Percentiles rank a stretch among this genome's conserved stretches.
Evolutionary conservation across 768 basidiomycete species (phyloP).

Genomic region (Boletus fagicola): DNA sequence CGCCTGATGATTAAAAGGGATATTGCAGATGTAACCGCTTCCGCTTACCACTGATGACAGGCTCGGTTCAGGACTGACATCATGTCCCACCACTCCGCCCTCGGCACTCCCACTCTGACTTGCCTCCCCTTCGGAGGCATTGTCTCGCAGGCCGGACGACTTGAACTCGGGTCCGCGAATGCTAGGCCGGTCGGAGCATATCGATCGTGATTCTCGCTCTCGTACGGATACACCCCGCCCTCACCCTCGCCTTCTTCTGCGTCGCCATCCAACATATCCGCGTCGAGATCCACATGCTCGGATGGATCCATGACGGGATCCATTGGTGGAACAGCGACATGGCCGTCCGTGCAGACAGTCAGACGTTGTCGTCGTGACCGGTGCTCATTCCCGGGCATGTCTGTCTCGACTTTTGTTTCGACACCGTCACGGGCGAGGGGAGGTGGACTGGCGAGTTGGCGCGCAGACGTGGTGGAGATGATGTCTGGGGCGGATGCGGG

Average conservation of each 20-base stretch:
- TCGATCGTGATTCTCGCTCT: slow-evolving; percentile 9
- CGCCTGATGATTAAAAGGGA: neutral
- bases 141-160: slow-evolving; percentile 12
- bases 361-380: slow-evolving; percentile 21
- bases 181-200: neutral
- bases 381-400: slow-evolving; percentile 16
- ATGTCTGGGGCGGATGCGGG: neutral
- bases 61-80: slow-evolving; percentile 1
- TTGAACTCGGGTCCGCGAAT: slow-evolving; percentile 19
- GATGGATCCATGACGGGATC: slow-evolving; percentile 6
- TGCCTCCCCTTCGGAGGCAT: slow-evolving; percentile 22
- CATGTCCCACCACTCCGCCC: slow-evolving; percentile 4
- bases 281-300: slow-evolving; percentile 20
- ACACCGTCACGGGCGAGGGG: slow-evolving; percentile 31
- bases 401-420: slow-evolving; percentile 34
- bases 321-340: slow-evolving; percentile 12
- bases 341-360: slow-evolving; percentile 29
- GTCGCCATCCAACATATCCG: slow-evolving; percentile 31
- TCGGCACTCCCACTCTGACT: slow-evolving; percentile 23
- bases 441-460: slow-evolving; percentile 23
- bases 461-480: slow-evolving; percentile 1
- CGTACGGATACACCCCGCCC: slow-evolving; percentile 2
- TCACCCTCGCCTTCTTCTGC: slow-evolving; percentile 3
- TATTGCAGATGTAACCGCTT: slow-evolving; percentile 15
- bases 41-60: slow-evolving; percentile 24